Evolutionary conservation across 164 flowering plant genomes (phyloP), one percentile per base, ranked within the genome.

Genomic region (Pachysandra terminalis): DNA sequence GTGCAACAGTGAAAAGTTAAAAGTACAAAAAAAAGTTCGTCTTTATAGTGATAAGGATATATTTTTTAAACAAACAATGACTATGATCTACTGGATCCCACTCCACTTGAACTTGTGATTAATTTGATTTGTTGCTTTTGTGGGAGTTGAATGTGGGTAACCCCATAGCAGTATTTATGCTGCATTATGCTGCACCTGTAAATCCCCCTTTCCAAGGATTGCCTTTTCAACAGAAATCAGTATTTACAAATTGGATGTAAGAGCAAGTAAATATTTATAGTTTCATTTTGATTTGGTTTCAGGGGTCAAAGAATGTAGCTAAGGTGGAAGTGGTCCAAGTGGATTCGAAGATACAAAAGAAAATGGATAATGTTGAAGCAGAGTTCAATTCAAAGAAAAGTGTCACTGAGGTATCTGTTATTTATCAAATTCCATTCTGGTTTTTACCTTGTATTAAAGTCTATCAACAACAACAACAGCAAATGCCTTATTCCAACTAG

Each of bases 321-420:
- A 81, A 79, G 73, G 56, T 68, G 61, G 87, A 81, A 49, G 62
- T n/a, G n/a, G n/a, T n/a, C n/a, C n/a, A n/a, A n/a, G n/a, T 55
- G 19, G 87, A 82, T 37, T 62, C 79, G 61, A 81, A 67, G 68
- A 67, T 74, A 16, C 86, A 84, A 69, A 79, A 80, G 68, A 62
- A 67, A 59, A 78, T 13, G 37, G 78, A 71, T 13, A 80, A 71
- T 69, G 23, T 77, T n/a, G 83, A 78, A 72, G 79, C 72, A 55
- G 77, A 74, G 21, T 23, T 53, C 21, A 80, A 66, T 65, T 49
- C 71, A 49, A 83, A 81, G 72, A 87, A 81, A 73, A 68, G 41
- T 73, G 69, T 77, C 63, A 64, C 73, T 56, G 75, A 26, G 86
- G 98, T 93, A 87, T 25, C 25, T 41, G 13, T 54, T 59, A 28